Conservation (phyloP, 352 stramenopile species). For the Sclerospora graminicola region DNA sequence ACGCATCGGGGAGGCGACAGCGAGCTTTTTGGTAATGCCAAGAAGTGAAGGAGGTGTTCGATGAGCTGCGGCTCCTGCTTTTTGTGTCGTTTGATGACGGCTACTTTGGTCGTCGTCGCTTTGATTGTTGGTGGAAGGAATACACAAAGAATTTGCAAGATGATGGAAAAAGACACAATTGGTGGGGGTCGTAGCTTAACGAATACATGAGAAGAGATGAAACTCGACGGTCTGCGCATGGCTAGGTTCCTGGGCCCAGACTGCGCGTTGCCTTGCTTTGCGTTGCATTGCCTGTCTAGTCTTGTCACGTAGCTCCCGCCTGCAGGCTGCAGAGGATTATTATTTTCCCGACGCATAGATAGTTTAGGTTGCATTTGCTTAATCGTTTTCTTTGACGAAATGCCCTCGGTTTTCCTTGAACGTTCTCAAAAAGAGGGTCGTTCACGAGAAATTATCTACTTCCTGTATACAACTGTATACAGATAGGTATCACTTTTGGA, state of each 20-base stretch:
- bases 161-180: conserved; percentile 25
- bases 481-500: too few species aligned
- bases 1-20: conserved; percentile 9
- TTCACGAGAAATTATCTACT: too few species aligned
- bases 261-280: conserved; percentile 17
- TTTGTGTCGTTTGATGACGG: conserved; percentile 18
- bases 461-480: too few species aligned
- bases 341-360: conserved; percentile 17
- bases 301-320: conserved; percentile 9
- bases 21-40: conserved; percentile 16
- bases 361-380: conserved; percentile 22
- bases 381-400: background rate
- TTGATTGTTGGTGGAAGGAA: conserved; percentile 17
- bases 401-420: too few species aligned
- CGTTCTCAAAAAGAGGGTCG: too few species aligned
- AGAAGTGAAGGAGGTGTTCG: conserved; percentile 47
- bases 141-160: conserved; percentile 21
- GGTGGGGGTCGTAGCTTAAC: conserved; percentile 40
- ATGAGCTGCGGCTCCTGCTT: conserved; percentile 23
- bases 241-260: conserved; percentile 15
- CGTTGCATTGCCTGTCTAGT: conserved; percentile 15
- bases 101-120: conserved; percentile 21
- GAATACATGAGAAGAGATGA: conserved; percentile 49
- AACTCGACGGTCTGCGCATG: conserved; percentile 26
- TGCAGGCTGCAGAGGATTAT: conserved; percentile 13